These are phyloP conservation scores for Persicaria maculosa DNA, from an alignment of 148 eudicot genomes.

Conservation along the genomic window DNA sequence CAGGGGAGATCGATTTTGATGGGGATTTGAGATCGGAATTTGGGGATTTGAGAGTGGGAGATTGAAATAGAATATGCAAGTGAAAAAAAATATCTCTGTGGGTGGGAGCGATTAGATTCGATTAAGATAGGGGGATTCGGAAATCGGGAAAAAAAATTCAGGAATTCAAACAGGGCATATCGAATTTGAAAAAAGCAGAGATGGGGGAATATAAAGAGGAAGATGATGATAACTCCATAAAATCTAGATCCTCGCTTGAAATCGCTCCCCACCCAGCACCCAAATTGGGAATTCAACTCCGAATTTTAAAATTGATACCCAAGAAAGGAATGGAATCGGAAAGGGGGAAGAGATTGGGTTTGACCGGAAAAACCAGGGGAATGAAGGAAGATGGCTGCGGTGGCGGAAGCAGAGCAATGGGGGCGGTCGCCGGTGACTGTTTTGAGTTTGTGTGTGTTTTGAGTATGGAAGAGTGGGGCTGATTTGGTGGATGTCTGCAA, in stretches of 20 bases:
- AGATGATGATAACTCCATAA: slow-evolving; percentile 7
- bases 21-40: slow-evolving; percentile 4
- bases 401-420: slow-evolving; percentile 6
- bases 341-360: background rate
- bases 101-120: slow-evolving; percentile 9
- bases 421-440: background rate
- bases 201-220: background rate
- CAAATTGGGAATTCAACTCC: background rate
- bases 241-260: background rate
- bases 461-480: background rate
- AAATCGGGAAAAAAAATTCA: background rate
- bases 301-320: background rate
- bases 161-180: background rate
- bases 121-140: slow-evolving; percentile 9
- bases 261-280: background rate
- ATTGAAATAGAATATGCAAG: slow-evolving; percentile 9
- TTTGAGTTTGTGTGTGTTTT: background rate
- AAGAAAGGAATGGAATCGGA: background rate
- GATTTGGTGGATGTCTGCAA: background rate
- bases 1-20: background rate
- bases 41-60: background rate
- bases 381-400: background rate
- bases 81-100: background rate
- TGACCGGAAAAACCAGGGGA: background rate
- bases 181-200: slow-evolving; percentile 2